A percentile compares a stretch with the other conserved stretches of the same genome.
phyloP scores from a whole-genome alignment of 1,284 basidiomycete genomes.

The Cryptococcus sp. region DNA sequence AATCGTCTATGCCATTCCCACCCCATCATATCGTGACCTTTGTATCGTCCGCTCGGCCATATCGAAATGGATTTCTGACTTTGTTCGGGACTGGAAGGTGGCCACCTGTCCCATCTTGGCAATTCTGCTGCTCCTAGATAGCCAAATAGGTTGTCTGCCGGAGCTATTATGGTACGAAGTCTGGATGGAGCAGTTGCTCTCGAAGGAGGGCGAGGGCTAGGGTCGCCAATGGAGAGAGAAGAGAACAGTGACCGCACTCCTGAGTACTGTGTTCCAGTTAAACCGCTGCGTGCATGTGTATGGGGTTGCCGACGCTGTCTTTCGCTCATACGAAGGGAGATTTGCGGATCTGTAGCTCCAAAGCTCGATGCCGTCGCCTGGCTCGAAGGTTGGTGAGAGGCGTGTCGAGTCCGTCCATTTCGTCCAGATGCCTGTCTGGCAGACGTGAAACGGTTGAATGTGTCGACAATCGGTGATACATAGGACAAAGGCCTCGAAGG shows the following conservation, averaged over 20 bases:
- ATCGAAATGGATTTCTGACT: conserved; percentile 5
- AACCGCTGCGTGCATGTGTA: background rate
- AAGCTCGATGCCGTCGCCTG: background rate
- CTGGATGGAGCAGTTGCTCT: background rate
- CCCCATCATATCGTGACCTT: conserved; percentile 36
- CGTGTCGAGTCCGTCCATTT: conserved; percentile 3
- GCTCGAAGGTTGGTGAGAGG: conserved; percentile 13
- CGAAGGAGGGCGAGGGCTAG: background rate
- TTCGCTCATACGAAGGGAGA: too few relatives aligned
- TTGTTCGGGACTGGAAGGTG: conserved; percentile 11
- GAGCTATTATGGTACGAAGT: conserved; percentile 9
- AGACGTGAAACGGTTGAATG: conserved; percentile 3
- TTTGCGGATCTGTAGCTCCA: too few relatives aligned
- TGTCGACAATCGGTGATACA: conserved; percentile 14
- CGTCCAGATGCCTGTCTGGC: background rate
- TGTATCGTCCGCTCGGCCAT: conserved; percentile 10
- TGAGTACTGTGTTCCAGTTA: background rate
- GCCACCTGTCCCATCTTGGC: conserved; percentile 41
- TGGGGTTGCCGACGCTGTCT: background rate
- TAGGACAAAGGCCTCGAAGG: conserved; percentile 28
- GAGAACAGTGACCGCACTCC: conserved; percentile 33
- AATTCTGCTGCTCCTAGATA: conserved; percentile 36
- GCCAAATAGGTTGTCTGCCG: conserved; percentile 39
- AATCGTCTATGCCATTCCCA: conserved; percentile 35
- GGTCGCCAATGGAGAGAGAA: conserved; percentile 25